Evolutionary conservation across 2,329 filamentous ascomycete species (phyloP).

Genomic region (Onygenales sp.): DNA sequence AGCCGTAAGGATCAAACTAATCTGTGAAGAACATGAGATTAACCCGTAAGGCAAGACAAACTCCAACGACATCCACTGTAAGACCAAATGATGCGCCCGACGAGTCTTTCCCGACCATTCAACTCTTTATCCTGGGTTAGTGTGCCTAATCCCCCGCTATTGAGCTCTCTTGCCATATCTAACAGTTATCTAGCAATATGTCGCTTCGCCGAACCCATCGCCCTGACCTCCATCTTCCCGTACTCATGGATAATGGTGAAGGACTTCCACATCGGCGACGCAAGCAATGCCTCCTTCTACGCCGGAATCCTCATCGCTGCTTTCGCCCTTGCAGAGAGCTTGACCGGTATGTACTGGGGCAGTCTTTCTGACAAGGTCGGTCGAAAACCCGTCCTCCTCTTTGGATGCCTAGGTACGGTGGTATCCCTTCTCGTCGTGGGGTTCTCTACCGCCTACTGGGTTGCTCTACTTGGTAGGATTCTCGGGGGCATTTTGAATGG

Average conservation of each 20-base stretch:
- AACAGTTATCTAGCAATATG: conserved; percentile 61
- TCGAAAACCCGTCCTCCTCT: conserved; percentile 73
- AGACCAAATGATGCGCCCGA: conserved; percentile 43
- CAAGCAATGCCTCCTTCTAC: conserved; percentile 74
- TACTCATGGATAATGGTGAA: conserved; percentile 82
- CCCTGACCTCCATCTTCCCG: conserved; percentile 85
- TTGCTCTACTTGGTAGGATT: conserved; percentile 69
- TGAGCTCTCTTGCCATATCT: not conserved
- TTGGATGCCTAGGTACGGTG: conserved; percentile 71
- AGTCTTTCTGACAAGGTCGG: conserved; percentile 68
- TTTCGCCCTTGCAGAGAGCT: conserved; percentile 69
- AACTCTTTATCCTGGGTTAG: conserved; percentile 78
- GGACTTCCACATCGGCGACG: conserved; percentile 61
- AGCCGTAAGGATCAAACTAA: conserved; percentile 45
- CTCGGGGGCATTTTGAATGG: conserved; percentile 80
- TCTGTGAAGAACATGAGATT: conserved; percentile 48
- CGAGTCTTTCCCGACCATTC: conserved; percentile 68
- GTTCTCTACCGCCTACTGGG: conserved; percentile 65
- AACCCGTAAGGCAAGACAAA: conserved; percentile 44
- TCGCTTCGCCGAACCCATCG: conserved; percentile 84
- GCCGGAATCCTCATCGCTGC: conserved; percentile 80
- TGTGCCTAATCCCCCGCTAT: conserved; percentile 8
- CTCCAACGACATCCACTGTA: conserved; percentile 1
- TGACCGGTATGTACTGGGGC: conserved; percentile 67
- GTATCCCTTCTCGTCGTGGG: conserved; percentile 72